Evolutionary conservation across 176 grass and related monocot species (phyloP).

Genomic region (Oryza brachyantha): DNA sequence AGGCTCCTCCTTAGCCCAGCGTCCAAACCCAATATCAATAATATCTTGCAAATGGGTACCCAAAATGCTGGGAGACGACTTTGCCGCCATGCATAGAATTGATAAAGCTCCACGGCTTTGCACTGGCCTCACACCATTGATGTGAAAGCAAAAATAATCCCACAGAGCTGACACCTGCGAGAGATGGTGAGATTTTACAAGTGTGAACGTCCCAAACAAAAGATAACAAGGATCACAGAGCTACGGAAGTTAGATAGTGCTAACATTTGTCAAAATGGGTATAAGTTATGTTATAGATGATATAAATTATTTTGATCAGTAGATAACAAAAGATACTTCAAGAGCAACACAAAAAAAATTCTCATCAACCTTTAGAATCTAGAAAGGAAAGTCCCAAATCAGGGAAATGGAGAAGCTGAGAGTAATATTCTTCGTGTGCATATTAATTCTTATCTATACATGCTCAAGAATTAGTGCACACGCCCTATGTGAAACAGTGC

Average conservation of each 20-base stretch:
- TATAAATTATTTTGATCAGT: conserved; percentile 13
- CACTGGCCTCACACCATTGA: conserved; percentile 57
- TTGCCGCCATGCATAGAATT: conserved; percentile 96
- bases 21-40: conserved; percentile 93
- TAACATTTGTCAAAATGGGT: not conserved
- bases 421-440: not conserved
- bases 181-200: not conserved
- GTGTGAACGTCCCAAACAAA: not conserved
- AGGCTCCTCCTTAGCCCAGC: conserved; percentile 92
- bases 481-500: not conserved
- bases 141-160: conserved; percentile 88
- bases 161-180: conserved; percentile 76
- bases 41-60: conserved; percentile 85
- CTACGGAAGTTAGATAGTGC: not conserved
- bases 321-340: not conserved
- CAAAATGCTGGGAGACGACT: conserved; percentile 72
- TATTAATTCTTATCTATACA: conserved; percentile 6
- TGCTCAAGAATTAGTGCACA: not conserved
- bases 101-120: conserved; percentile 85
- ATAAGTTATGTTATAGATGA: not conserved
- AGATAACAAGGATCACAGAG: conserved; percentile 3
- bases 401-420: not conserved
- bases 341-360: not conserved
- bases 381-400: not conserved
- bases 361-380: not conserved